Evolutionary conservation across 148 eudicot species (phyloP).

Genomic region (Nepenthes gracilis): DNA sequence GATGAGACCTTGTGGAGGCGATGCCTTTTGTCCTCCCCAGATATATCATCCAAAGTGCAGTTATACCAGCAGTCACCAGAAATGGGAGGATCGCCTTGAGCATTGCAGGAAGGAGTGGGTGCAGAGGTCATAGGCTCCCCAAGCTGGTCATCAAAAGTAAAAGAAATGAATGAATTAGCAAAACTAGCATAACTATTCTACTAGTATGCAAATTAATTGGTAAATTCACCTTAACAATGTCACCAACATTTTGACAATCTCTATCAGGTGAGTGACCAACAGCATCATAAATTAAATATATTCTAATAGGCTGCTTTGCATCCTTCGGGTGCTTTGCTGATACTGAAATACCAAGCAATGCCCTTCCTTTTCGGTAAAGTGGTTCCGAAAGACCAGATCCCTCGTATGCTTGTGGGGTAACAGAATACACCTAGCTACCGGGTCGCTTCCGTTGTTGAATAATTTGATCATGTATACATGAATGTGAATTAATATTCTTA

Average conservation of each 20-base stretch:
- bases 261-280: conserved; percentile 93
- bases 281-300: conserved; percentile 92
- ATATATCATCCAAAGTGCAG: conserved; percentile 80
- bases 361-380: conserved; percentile 42
- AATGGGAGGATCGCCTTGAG: conserved; percentile 68
- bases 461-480: conserved; percentile 96
- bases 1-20: conserved; percentile 70
- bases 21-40: conserved; percentile 72
- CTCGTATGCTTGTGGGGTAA: conserved; percentile 78
- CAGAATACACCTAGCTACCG: conserved; percentile 70
- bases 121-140: conserved; percentile 76
- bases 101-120: conserved; percentile 54
- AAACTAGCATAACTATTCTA: not conserved
- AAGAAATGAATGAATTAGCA: conserved; percentile 2
- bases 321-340: conserved; percentile 24
- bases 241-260: conserved; percentile 81
- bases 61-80: conserved; percentile 96
- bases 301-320: conserved; percentile 79
- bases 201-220: not conserved
- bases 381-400: conserved; percentile 29
- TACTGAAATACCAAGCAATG: conserved; percentile 47
- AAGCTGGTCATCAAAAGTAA: conserved; percentile 34
- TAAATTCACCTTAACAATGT: conserved; percentile 65
- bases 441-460: conserved; percentile 80
- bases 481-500: conserved; percentile 47